Evolutionary conservation across 345 rosid species (phyloP).

Genomic region (Trapa bicornis): DNA sequence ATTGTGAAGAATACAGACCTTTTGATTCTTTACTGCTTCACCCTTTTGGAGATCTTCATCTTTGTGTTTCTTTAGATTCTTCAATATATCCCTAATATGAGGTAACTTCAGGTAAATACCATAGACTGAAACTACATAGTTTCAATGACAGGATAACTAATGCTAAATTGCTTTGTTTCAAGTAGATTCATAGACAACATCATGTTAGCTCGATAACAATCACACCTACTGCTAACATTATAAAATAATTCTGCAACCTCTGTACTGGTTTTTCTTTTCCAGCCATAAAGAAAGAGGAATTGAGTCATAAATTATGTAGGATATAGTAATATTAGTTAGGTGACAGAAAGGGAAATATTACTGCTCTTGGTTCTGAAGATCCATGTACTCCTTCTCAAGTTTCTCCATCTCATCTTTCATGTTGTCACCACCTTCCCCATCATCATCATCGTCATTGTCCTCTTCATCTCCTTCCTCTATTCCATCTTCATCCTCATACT

Average conservation of each 20-base stretch:
- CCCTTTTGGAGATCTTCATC: slow-evolving; percentile 83
- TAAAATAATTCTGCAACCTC: too few relatives aligned
- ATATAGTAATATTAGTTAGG: neutral
- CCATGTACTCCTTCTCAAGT: slow-evolving; percentile 67
- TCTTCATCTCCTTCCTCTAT: slow-evolving; percentile 21
- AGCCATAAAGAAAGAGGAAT: neutral
- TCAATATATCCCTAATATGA: slow-evolving; percentile 42
- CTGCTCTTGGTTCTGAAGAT: slow-evolving; percentile 61
- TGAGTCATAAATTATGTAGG: neutral
- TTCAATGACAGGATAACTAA: too few relatives aligned
- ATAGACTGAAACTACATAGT: neutral
- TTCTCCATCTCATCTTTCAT: slow-evolving; percentile 58
- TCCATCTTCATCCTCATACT: slow-evolving; percentile 11
- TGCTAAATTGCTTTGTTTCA: neutral
- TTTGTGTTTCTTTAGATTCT: slow-evolving; percentile 61
- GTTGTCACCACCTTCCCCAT: slow-evolving; percentile 10
- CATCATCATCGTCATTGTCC: slow-evolving; percentile 10
- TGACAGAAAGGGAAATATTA: slow-evolving; percentile 18
- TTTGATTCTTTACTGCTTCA: slow-evolving; percentile 83
- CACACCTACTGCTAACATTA: neutral
- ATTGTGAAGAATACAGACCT: slow-evolving; percentile 24
- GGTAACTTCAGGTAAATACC: neutral
- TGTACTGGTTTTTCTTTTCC: too few relatives aligned
- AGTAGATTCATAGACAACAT: neutral
- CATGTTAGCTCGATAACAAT: neutral